These are phyloP conservation scores for Amoebophrya sp. DNA, from an alignment of 169 alveolate species.

Conservation along the genomic window DNA sequence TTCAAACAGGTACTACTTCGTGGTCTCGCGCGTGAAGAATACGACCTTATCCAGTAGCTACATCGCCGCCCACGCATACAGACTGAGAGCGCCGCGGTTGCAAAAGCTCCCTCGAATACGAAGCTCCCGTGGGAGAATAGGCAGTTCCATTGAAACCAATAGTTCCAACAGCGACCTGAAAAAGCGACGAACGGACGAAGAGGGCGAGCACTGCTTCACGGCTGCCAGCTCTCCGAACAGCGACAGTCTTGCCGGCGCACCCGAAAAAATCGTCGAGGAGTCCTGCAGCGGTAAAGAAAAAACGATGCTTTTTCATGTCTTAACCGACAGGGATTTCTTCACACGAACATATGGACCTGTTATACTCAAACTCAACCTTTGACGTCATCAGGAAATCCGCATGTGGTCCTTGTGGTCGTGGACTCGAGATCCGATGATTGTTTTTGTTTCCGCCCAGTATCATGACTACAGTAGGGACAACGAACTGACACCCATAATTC, in stretches of 20 bases:
- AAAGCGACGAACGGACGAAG: not conserved
- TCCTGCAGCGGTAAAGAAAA: too few species aligned
- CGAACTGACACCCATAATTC: too few species aligned
- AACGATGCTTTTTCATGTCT: too few species aligned
- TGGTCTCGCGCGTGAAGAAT: slow-evolving; percentile 9
- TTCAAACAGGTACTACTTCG: slow-evolving; percentile 1
- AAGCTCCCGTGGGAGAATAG: not conserved
- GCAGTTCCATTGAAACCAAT: too few species aligned
- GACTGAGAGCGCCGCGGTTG: not conserved
- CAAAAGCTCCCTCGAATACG: not conserved
- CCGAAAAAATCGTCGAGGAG: not conserved
- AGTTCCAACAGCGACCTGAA: not conserved
- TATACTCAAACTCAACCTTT: too few species aligned
- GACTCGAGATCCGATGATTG: too few species aligned
- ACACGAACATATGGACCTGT: too few species aligned
- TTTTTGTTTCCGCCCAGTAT: too few species aligned
- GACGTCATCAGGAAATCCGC: too few species aligned
- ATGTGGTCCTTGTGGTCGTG: too few species aligned
- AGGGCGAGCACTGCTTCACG: not conserved
- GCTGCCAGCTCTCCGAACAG: not conserved
- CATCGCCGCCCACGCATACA: slow-evolving; percentile 19
- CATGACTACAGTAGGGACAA: too few species aligned
- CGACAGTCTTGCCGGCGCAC: not conserved
- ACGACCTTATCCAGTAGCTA: not conserved
- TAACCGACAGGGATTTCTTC: too few species aligned